Evolutionary conservation across 345 rosid genomes (phyloP).

Genomic region (Eutrema japonicum): DNA sequence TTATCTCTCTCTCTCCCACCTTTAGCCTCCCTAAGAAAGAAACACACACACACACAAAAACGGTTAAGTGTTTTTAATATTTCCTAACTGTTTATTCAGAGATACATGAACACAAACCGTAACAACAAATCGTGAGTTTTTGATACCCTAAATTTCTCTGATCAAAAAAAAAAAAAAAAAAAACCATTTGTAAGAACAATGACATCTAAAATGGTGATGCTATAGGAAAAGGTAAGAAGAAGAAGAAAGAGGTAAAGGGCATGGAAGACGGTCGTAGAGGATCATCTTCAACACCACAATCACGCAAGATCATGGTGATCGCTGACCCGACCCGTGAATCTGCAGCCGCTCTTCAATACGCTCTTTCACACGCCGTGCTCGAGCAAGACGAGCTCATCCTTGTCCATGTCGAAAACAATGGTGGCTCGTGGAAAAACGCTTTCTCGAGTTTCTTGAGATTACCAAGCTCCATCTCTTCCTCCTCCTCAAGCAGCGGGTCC

Average conservation of each 20-base stretch:
- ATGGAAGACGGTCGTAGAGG: conserved; percentile 47
- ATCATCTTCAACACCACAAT: conserved; percentile 37
- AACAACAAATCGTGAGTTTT: conserved; percentile 29
- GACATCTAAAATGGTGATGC: conserved; percentile 17
- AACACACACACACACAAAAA: conserved; percentile 5
- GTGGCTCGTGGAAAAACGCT: conserved; percentile 59
- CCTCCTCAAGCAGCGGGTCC: conserved; percentile 20
- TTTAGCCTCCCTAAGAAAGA: conserved; percentile 19
- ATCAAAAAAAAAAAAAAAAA: conserved; percentile 18
- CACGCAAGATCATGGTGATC: conserved; percentile 72
- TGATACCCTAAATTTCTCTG: conserved; percentile 19
- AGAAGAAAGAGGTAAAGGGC: conserved; percentile 14
- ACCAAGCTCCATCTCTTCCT: conserved; percentile 40
- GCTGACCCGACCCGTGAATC: conserved; percentile 72
- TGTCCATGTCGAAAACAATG: conserved; percentile 53
- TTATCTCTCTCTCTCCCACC: conserved; percentile 14
- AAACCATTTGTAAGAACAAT: conserved; percentile 2
- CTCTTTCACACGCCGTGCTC: conserved; percentile 65
- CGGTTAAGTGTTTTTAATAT: conserved; percentile 21
- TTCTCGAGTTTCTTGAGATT: conserved; percentile 57
- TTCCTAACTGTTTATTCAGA: conserved; percentile 8
- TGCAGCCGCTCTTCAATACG: conserved; percentile 73
- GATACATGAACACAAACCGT: conserved; percentile 36
- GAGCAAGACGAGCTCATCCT: conserved; percentile 72
- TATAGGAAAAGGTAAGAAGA: conserved; percentile 15